Percentiles rank a stretch among this genome's conserved stretches.
phyloP scores from a whole-genome alignment of 371 early-diverging fungal species.

The Dentiscutata heterogama region DNA sequence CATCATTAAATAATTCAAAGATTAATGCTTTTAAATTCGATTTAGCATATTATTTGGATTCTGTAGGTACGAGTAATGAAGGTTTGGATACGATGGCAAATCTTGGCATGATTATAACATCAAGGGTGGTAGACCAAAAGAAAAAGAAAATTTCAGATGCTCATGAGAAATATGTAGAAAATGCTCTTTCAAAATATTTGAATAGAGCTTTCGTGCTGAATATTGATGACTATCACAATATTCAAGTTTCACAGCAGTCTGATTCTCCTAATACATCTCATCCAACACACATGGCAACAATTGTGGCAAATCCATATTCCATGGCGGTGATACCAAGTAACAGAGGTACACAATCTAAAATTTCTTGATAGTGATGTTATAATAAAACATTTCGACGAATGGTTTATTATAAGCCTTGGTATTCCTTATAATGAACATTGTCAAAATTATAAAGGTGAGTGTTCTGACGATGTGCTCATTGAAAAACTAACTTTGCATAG shows the following conservation, averaged over 20 bases:
- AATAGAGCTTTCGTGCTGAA: neutral
- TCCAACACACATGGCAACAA: constrained; percentile 15
- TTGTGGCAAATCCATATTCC: constrained; percentile 9
- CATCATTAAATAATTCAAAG: constrained; percentile 36
- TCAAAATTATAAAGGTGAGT: neutral
- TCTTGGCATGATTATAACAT: neutral
- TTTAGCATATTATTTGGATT: constrained; percentile 31
- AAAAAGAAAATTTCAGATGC: constrained; percentile 5
- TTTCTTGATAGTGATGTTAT: constrained; percentile 8
- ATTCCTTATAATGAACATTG: neutral
- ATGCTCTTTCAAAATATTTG: neutral
- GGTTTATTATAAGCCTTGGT: neutral
- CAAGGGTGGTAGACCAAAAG: neutral
- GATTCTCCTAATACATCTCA: constrained; percentile 26
- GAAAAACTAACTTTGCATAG: constrained; percentile 36
- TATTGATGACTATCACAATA: constrained; percentile 11
- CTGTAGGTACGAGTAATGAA: constrained; percentile 30
- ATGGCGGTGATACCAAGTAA: neutral
- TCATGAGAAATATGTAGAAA: neutral
- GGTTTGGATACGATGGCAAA: constrained; percentile 2
- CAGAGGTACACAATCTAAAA: neutral
- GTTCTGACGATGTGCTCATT: constrained; percentile 28
- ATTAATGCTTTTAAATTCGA: constrained; percentile 37
- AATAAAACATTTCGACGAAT: neutral
- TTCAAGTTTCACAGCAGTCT: neutral